Conservation (phyloP, 352 stramenopile species). For the Phytophthora colocasiae region DNA sequence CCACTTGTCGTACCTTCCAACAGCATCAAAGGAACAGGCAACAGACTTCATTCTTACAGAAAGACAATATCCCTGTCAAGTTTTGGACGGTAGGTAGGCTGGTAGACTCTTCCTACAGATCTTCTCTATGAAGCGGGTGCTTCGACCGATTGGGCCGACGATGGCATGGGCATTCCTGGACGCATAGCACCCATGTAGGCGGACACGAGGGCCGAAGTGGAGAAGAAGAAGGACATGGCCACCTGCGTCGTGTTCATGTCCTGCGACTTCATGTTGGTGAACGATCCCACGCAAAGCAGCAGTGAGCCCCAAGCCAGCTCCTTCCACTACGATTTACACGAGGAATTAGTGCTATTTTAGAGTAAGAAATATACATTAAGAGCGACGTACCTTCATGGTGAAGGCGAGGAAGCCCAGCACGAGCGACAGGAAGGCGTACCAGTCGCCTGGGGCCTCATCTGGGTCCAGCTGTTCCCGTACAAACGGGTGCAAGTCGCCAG, state of each 20-base stretch:
- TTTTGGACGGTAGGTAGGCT: no score
- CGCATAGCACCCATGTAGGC: constrained; percentile 58
- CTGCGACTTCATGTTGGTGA: constrained; percentile 64
- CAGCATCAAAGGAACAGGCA: not conserved
- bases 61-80: not conserved
- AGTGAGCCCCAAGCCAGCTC: constrained; percentile 69
- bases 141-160: constrained; percentile 7
- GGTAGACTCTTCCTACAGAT: constrained; percentile 14
- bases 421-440: constrained; percentile 75
- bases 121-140: constrained; percentile 24
- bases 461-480: constrained; percentile 60
- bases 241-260: constrained; percentile 71
- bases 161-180: constrained; percentile 35
- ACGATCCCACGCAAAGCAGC: constrained; percentile 70
- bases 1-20: no score
- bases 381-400: constrained; percentile 60
- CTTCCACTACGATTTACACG: constrained; percentile 57
- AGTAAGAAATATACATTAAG: not conserved
- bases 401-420: constrained; percentile 64
- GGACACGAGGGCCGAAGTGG: constrained; percentile 69
- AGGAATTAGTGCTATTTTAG: not conserved
- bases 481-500: constrained; percentile 75
- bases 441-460: constrained; percentile 50
- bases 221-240: constrained; percentile 83
- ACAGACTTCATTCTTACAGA: constrained; percentile 34